These are phyloP conservation scores for Echinochloa phyllopogon DNA, from an alignment of 176 grass and related monocot species.

Conservation along the genomic window DNA sequence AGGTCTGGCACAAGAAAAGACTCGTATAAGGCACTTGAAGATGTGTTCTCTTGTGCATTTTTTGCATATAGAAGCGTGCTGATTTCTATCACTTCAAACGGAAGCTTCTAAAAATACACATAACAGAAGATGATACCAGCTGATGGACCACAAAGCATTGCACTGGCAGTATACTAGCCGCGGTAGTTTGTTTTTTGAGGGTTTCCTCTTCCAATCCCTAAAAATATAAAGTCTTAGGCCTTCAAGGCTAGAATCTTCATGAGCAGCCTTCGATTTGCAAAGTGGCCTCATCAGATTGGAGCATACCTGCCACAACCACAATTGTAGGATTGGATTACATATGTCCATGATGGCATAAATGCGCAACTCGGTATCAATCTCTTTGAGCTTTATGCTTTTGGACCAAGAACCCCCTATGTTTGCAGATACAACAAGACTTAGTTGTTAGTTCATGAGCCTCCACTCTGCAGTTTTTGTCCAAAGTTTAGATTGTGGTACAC, in stretches of 20 bases:
- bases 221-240: neutral
- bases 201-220: neutral
- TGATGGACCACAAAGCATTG: conserved; percentile 8
- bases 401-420: conserved; percentile 44
- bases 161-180: neutral
- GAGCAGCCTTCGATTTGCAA: neutral
- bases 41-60: conserved; percentile 12
- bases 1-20: conserved; percentile 50
- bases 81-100: conserved; percentile 20
- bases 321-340: neutral
- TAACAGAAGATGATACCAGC: conserved; percentile 5
- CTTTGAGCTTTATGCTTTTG: conserved; percentile 61
- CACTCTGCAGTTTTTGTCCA: neutral
- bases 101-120: conserved; percentile 34
- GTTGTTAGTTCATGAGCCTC: neutral
- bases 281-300: neutral
- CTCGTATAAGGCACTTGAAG: conserved; percentile 7
- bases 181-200: neutral
- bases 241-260: conserved; percentile 22
- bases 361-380: neutral
- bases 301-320: neutral
- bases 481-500: neutral
- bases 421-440: conserved; percentile 1
- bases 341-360: conserved; percentile 33
- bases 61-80: conserved; percentile 31